Evolutionary conservation across 305 asterid species (phyloP), one percentile per base, ranked within the genome.

Genomic region (Fraxinus platypoda): DNA sequence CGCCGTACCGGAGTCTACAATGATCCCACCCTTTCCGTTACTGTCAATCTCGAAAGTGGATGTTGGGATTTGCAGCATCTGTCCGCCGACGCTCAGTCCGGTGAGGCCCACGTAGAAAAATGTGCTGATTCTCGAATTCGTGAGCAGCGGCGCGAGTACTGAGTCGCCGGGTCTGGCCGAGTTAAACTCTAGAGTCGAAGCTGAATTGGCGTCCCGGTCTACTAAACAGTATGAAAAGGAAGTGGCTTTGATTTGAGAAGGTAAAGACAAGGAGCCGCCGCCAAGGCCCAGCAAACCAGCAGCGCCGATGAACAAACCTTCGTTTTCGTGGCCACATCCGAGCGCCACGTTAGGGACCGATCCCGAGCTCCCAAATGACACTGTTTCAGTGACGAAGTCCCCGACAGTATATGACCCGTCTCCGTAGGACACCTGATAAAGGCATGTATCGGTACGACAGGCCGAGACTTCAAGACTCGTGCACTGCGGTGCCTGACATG

Each of bases 1-100:
- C 75, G 97, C 94, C 74, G 98, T 94, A 1, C 98, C 97, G 6
- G 98, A 94, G 80, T 94, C 97, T 6, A 94, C 86, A 52, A 94
- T 93, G 64, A 93, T 90, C 0, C 98, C 98, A 4, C 97, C 97
- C 26, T 85, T 83, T 0, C 98, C 97, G 78, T 88, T 85, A 0
- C 75, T 35, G 72, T 88, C 93, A 49, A 94, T 76, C 2, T 77
- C 87, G 64, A 94, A 89, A 5, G 86, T 70, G 0, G 85, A 73
- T 17, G 89, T 43, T 7, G 96, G 87, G 4, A 93, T 78, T 1
- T 62, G 26, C 0, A 94, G 78, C 28, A 80, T 70, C 1, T 76
- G 49, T 0, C 93, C 97, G 17, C 94, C 97, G 74, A 93, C 90
- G 72, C 77, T 81, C 83, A 95, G 84, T 3, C 98, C 98, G 75